Base-by-base conservation (phyloP, 176 grass and related monocot genomes). In the Secale cereale region DNA sequence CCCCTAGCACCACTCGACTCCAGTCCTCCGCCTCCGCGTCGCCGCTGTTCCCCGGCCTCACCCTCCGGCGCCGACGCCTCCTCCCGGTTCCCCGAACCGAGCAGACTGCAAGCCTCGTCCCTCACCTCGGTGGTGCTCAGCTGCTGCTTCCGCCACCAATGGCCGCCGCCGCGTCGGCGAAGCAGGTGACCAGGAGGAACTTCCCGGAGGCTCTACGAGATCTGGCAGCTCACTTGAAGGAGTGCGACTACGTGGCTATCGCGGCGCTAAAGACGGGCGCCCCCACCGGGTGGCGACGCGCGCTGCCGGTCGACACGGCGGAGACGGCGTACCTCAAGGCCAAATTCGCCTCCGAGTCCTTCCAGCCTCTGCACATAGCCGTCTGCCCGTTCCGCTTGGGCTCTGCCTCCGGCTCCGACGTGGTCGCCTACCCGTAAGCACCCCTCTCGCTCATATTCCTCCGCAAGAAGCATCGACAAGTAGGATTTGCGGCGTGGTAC, bases 241-340 rank as follows among this genome's bases (percentile, higher is more conserved):
- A 28, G 15, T 93, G 91, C 69, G 91, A 94, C 61, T 95, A 94
- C 84, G 74, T 98, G 78, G 86, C 95, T 52, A 40, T 95, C 32
- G 61, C 76, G 46, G 81, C 69, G 61, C 50, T 87, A 48, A 91
- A 84, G 81, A 91, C 89, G 60, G 85, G 89, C 59, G 82, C 87
- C 74, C 80, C 85, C 39, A 81, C 86, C 29, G 84, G 84, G 23
- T 91, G 87, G 87, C 91, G 86, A 37, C 88, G 91, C n/a, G 45
- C 91, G 61, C 84, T 95, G 78, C 65, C 78, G 11, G 83, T 90
- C 36, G 96, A 98, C 88, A 98, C 91, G 16, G 9, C 86, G 23
- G 93, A 98, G 78, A 94, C 93, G 25, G 88, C 91, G 7, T 98
- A 98, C 69, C 85, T 92, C 17, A 98, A 95, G 83, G 89, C 96